Conservation (phyloP, 176 grass and related monocot genomes). For the Themeda triandra region DNA sequence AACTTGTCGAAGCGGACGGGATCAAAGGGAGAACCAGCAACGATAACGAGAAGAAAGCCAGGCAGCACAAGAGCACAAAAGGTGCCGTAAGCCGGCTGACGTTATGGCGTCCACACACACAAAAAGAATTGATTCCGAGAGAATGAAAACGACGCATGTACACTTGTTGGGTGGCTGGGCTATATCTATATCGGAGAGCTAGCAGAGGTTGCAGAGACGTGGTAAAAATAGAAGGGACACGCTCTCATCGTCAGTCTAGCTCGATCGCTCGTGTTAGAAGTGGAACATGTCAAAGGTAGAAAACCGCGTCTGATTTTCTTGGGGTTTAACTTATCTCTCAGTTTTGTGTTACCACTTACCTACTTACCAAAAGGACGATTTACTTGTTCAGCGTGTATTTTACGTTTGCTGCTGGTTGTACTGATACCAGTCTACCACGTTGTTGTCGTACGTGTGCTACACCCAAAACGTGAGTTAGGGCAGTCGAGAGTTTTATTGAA, state of each 20-base stretch:
- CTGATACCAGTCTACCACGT: no score
- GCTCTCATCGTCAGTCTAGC: no score
- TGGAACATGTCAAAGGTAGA: slow-evolving; percentile 27
- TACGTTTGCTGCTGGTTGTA: no score
- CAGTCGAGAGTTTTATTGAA: no score
- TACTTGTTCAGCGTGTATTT: no score
- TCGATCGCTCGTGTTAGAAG: no score
- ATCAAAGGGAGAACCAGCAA: slow-evolving; percentile 13
- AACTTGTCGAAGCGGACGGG: slow-evolving; percentile 7
- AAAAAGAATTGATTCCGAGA: background rate
- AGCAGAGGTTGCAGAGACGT: background rate
- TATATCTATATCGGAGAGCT: no score
- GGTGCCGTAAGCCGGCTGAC: background rate
- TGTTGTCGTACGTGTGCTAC: background rate
- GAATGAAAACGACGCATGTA: slow-evolving; percentile 4
- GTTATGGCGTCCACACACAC: background rate
- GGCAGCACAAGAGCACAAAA: background rate
- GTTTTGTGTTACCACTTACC: background rate
- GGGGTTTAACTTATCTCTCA: no score
- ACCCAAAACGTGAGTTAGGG: background rate
- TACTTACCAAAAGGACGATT: background rate
- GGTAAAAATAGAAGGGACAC: background rate
- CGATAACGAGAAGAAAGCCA: background rate
- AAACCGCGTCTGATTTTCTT: slow-evolving; percentile 5
- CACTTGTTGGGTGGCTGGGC: background rate